Evolutionary conservation across 345 rosid genomes (phyloP).

Genomic region (Sisymbrium altissimum): DNA sequence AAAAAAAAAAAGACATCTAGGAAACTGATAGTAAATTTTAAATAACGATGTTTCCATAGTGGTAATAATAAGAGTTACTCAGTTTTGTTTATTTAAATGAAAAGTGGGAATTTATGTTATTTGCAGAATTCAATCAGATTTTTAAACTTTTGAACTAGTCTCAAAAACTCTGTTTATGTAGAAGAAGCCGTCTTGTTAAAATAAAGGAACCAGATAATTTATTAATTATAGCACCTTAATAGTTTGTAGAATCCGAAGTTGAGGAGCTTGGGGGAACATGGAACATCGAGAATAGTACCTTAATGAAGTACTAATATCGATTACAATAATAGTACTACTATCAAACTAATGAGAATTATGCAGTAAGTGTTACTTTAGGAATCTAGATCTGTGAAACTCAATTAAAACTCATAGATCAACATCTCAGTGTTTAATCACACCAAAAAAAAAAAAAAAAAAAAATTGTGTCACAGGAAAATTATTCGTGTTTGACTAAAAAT

Average conservation of each 20-base stretch:
- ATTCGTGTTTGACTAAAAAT: neutral
- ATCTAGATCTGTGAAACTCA: neutral
- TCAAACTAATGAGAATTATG: neutral
- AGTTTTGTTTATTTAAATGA: neutral
- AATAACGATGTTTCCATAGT: too few species aligned
- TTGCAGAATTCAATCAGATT: neutral
- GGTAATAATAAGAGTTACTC: too few species aligned
- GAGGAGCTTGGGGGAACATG: neutral
- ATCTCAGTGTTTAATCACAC: neutral
- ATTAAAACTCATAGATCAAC: neutral
- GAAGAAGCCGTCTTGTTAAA: neutral
- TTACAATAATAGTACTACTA: neutral
- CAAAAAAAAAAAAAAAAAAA: neutral
- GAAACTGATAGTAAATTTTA: too few species aligned
- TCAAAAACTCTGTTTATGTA: neutral
- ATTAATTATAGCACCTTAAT: neutral
- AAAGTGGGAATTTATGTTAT: neutral
- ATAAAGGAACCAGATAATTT: neutral
- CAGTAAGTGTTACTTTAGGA: neutral
- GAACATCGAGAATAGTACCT: neutral
- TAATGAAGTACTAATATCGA: neutral
- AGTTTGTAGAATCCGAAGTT: neutral
- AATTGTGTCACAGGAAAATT: neutral
- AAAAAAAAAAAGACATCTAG: too few species aligned
- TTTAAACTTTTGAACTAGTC: neutral